phyloP scores from a whole-genome alignment of 768 basidiomycete genomes.

The Tulasnella sp. region DNA sequence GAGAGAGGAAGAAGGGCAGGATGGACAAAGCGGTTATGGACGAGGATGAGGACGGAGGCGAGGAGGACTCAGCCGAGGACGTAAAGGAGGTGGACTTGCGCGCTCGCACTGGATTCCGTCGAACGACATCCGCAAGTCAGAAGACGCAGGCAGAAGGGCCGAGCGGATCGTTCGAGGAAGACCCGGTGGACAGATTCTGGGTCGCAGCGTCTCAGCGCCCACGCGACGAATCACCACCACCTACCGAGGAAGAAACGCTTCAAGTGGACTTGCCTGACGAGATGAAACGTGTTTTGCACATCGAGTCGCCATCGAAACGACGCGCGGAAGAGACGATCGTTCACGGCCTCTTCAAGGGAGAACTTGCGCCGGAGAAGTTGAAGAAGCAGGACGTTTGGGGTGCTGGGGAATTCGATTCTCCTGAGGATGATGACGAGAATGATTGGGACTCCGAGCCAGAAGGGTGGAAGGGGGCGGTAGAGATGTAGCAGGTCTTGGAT shows the following conservation, averaged over 20 bases:
- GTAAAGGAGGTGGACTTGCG: slow-evolving; percentile 22
- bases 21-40: slow-evolving; percentile 15
- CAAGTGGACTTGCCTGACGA: slow-evolving; percentile 28
- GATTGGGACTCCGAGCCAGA: slow-evolving; percentile 30
- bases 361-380: slow-evolving; percentile 21
- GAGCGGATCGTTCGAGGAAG: not conserved
- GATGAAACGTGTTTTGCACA: slow-evolving; percentile 18
- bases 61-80: not conserved
- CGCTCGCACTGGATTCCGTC: not conserved
- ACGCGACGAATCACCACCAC: not conserved
- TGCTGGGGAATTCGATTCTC: slow-evolving; percentile 25
- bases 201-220: not conserved
- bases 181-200: slow-evolving; percentile 1
- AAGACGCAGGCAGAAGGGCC: not conserved
- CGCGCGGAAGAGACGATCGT: not conserved
- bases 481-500: slow-evolving; percentile 22
- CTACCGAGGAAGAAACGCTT: not conserved
- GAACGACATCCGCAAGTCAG: not conserved
- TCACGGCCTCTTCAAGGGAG: slow-evolving; percentile 4
- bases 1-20: slow-evolving; percentile 25
- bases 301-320: slow-evolving; percentile 20
- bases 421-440: slow-evolving; percentile 16
- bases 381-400: slow-evolving; percentile 25
- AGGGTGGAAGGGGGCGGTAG: slow-evolving; percentile 23
- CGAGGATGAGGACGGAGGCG: slow-evolving; percentile 9